Evolutionary conservation across 352 stramenopile species (phyloP).

Genomic region (Phytophthora sansomeana): DNA sequence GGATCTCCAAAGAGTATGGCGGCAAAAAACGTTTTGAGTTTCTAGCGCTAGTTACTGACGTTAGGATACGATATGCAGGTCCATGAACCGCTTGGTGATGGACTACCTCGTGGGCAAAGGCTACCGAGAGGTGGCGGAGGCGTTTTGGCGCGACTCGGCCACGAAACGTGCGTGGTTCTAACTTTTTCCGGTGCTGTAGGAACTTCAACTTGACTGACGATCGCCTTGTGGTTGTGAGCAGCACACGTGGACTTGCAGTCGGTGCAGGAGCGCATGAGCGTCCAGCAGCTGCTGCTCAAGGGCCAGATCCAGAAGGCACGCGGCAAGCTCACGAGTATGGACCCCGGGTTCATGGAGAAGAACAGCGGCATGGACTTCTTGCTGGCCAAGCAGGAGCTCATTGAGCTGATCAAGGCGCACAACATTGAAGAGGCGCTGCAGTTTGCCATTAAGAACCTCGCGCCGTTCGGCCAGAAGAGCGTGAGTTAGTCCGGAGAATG

Average conservation of each 20-base stretch:
- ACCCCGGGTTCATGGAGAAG: slow-evolving; percentile 66
- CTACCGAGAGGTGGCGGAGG: slow-evolving; percentile 78
- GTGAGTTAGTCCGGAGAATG: slow-evolving; percentile 43
- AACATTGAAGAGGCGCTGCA: slow-evolving; percentile 70
- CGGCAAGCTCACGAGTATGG: slow-evolving; percentile 60
- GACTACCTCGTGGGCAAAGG: slow-evolving; percentile 85
- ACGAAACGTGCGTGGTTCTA: slow-evolving; percentile 63
- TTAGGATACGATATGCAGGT: slow-evolving; percentile 40
- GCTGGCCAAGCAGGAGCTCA: slow-evolving; percentile 83
- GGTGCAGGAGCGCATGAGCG: slow-evolving; percentile 75
- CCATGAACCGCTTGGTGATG: slow-evolving; percentile 85
- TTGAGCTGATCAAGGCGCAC: slow-evolving; percentile 79
- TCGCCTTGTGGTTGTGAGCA: slow-evolving; percentile 18
- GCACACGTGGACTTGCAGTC: slow-evolving; percentile 77
- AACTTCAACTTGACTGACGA: slow-evolving; percentile 28
- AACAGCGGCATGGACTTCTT: slow-evolving; percentile 75
- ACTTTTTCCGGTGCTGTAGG: neutral
- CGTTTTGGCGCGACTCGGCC: slow-evolving; percentile 74
- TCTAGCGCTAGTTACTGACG: slow-evolving; percentile 1
- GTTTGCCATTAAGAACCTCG: slow-evolving; percentile 79
- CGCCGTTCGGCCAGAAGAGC: slow-evolving; percentile 78
- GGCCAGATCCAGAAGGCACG: slow-evolving; percentile 69
- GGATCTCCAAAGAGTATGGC: slow-evolving; percentile 75
- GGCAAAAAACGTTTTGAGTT: neutral
- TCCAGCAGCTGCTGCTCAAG: slow-evolving; percentile 72